These are phyloP conservation scores for Clitopilus hobsonii DNA, from an alignment of 768 basidiomycete genomes.

Conservation along the genomic window DNA sequence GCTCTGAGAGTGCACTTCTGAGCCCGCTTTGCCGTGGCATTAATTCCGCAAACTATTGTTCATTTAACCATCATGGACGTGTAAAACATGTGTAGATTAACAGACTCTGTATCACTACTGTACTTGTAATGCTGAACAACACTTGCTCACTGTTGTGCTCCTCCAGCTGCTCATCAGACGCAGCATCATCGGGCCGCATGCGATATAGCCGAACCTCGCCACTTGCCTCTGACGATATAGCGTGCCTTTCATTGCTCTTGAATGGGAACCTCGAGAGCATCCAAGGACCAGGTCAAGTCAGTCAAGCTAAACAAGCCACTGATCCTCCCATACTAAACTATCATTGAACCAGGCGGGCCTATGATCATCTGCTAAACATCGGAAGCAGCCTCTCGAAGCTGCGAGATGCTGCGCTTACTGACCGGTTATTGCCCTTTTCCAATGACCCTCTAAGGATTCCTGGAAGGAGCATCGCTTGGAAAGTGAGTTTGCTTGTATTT, in stretches of 20 bases:
- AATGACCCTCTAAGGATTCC: slow-evolving; percentile 43
- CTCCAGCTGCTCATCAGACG: slow-evolving; percentile 2
- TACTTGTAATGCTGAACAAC: too few relatives aligned
- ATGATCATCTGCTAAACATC: slow-evolving; percentile 44
- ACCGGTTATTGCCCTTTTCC: slow-evolving; percentile 46
- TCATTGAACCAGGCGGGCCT: slow-evolving; percentile 29
- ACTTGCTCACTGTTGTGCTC: too few relatives aligned
- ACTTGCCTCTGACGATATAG: slow-evolving; percentile 11
- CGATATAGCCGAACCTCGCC: slow-evolving; percentile 13
- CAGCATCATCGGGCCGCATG: slow-evolving; percentile 7
- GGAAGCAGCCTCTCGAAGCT: slow-evolving; percentile 56
- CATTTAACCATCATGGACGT: too few relatives aligned
- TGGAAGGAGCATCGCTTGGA: slow-evolving; percentile 85
- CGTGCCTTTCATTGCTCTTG: slow-evolving; percentile 2
- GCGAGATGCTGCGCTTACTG: slow-evolving; percentile 60
- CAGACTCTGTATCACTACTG: background rate
- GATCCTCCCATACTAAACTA: slow-evolving; percentile 4
- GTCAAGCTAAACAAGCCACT: slow-evolving; percentile 11
- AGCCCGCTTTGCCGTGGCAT: too few relatives aligned
- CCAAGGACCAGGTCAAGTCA: slow-evolving; percentile 11
- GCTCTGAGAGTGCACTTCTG: slow-evolving; percentile 70
- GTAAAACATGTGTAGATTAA: background rate
- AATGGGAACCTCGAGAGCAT: background rate
- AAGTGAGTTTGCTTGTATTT: slow-evolving; percentile 40
- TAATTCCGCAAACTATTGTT: too few relatives aligned